Evolutionary conservation across 2,329 filamentous ascomycete genomes (phyloP).

Genomic region (Intubia oerlemansii): DNA sequence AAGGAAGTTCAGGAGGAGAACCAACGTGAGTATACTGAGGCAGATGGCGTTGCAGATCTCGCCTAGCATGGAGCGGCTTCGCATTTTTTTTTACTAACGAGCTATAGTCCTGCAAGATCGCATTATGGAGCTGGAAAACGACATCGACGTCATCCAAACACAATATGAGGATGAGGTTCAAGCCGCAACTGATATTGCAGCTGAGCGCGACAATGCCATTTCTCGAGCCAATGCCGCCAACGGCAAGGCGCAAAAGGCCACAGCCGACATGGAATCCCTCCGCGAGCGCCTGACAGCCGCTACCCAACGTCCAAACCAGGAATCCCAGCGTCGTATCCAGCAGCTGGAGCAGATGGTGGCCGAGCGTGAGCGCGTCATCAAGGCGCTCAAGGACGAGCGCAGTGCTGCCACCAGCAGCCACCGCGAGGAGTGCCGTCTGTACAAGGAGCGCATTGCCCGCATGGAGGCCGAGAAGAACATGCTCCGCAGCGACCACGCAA

Average conservation of each 20-base stretch:
- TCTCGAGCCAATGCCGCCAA: conserved; percentile 1
- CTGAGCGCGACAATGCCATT: conserved; percentile 5
- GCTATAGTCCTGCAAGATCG: conserved; percentile 4
- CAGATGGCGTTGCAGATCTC: too few relatives aligned
- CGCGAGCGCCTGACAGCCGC: conserved; percentile 3
- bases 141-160: conserved; percentile 4
- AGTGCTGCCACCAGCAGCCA: conserved; percentile 7
- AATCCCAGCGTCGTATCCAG: conserved; percentile 6
- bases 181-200: background rate
- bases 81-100: background rate
- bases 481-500: conserved; percentile 8
- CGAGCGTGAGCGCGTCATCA: conserved; percentile 9
- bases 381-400: conserved; percentile 7
- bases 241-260: conserved; percentile 2
- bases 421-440: conserved; percentile 7
- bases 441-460: conserved; percentile 7
- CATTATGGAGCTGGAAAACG: conserved; percentile 6
- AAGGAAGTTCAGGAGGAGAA: conserved; percentile 5
- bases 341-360: conserved; percentile 8
- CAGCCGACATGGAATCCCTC: conserved; percentile 4
- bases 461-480: conserved; percentile 8
- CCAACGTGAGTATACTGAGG: conserved; percentile 4
- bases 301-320: conserved; percentile 2
- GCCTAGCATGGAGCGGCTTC: too few relatives aligned
- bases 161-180: conserved; percentile 5